Conservation (phyloP, 2,329 filamentous ascomycete genomes). For the Colletotrichum karsti region DNA sequence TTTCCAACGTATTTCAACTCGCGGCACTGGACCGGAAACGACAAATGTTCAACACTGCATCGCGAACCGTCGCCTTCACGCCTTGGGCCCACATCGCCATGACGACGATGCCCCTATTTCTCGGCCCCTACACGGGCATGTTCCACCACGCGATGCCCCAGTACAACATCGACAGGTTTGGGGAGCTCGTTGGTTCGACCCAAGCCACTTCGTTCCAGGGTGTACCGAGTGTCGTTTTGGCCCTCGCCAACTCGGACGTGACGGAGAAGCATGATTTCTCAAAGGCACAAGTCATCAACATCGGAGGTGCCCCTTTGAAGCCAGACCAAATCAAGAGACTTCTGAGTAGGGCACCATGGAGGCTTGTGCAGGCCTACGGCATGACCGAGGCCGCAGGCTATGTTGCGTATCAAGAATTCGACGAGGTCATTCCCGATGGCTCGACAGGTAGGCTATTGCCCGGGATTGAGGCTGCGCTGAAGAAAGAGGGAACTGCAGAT, state of each 20-base stretch:
- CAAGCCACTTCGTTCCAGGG: conserved; percentile 48
- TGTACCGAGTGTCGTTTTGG: conserved; percentile 46
- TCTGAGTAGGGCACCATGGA: conserved; percentile 42
- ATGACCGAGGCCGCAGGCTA: conserved; percentile 55
- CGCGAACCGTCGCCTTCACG: conserved; percentile 48
- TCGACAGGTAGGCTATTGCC: conserved; percentile 46
- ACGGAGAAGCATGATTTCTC: conserved; percentile 46
- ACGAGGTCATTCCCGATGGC: conserved; percentile 41
- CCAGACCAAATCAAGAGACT: conserved; percentile 41
- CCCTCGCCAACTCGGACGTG: conserved; percentile 45
- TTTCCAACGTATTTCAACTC: conserved; percentile 69
- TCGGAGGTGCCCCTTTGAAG: conserved; percentile 45
- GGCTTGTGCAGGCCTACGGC: conserved; percentile 51
- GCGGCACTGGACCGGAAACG: conserved; percentile 40
- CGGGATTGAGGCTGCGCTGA: conserved; percentile 47
- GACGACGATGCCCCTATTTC: conserved; percentile 52
- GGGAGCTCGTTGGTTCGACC: conserved; percentile 42
- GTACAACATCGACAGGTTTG: conserved; percentile 45
- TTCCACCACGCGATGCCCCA: conserved; percentile 52
- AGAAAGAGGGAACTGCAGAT: conserved; percentile 44
- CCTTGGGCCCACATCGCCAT: conserved; percentile 54
- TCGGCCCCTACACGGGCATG: conserved; percentile 52
- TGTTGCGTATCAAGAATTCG: conserved; percentile 47
- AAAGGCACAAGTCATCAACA: conserved; percentile 43
- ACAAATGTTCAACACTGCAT: conserved; percentile 41